Percentiles rank a stretch among this genome's conserved stretches.
phyloP scores from a whole-genome alignment of 768 basidiomycete species.

The Suillus occidentalis region DNA sequence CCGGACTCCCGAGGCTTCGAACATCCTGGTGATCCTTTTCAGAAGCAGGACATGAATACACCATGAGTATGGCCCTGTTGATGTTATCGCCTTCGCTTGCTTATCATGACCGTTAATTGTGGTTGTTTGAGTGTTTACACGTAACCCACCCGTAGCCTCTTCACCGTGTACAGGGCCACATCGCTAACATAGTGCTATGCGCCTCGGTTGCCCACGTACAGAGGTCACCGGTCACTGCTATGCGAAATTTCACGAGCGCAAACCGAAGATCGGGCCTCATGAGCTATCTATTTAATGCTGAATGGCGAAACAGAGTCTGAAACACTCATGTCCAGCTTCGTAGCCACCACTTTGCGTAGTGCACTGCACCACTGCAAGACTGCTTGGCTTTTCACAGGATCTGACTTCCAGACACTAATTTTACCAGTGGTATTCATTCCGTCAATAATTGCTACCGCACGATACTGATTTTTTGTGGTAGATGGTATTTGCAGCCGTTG shows the following conservation, averaged over 20 bases:
- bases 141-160: too few species aligned
- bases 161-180: too few species aligned
- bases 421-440: constrained; percentile 32
- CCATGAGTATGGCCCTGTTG: too few species aligned
- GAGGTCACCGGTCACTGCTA: too few species aligned
- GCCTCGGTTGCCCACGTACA: too few species aligned
- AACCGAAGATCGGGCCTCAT: not conserved
- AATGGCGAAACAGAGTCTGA: not conserved
- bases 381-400: constrained; percentile 33
- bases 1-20: too few species aligned
- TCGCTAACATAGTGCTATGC: too few species aligned
- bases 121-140: too few species aligned
- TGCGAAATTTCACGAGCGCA: not conserved
- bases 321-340: not conserved
- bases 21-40: too few species aligned
- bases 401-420: constrained; percentile 36
- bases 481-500: constrained; percentile 14
- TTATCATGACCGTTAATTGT: too few species aligned
- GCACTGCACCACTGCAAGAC: constrained; percentile 21
- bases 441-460: not conserved
- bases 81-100: too few species aligned
- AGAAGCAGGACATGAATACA: too few species aligned
- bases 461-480: not conserved
- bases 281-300: not conserved
- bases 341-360: not conserved